phyloP scores from a whole-genome alignment of 2,329 filamentous ascomycete genomes.

The Neophaeococcomyces mojaviensis region DNA sequence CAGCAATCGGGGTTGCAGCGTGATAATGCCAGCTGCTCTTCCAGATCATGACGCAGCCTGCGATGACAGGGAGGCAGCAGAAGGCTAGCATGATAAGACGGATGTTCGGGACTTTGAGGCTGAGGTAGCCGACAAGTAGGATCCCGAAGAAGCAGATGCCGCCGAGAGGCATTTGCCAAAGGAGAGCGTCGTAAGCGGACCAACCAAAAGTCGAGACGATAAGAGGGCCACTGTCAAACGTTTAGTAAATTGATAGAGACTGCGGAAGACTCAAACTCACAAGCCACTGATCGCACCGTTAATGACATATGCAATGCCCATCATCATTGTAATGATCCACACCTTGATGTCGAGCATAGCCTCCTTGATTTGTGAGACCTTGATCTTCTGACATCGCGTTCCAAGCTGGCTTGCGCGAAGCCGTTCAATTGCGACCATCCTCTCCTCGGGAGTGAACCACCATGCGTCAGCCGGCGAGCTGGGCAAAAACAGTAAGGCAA shows the following conservation, averaged over 20 bases:
- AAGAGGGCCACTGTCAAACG: conserved; percentile 45
- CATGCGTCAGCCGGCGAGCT: conserved; percentile 60
- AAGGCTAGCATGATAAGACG: conserved; percentile 57
- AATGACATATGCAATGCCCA: conserved; percentile 61
- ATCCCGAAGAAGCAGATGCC: conserved; percentile 61
- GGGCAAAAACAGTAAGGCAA: conserved; percentile 59
- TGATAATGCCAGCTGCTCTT: conserved; percentile 56
- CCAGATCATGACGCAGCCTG: conserved; percentile 69
- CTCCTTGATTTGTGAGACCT: conserved; percentile 52
- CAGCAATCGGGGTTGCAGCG: conserved; percentile 59
- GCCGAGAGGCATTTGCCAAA: conserved; percentile 69
- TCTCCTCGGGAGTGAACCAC: conserved; percentile 59
- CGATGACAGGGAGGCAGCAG: conserved; percentile 66
- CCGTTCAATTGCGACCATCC: conserved; percentile 57
- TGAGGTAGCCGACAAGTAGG: conserved; percentile 57
- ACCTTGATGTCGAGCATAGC: conserved; percentile 53
- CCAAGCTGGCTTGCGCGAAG: conserved; percentile 57
- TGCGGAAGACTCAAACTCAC: not conserved
- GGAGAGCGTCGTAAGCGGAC: conserved; percentile 55
- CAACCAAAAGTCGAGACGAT: conserved; percentile 67
- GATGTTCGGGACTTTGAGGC: conserved; percentile 53
- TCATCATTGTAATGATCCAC: conserved; percentile 59
- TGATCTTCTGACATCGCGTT: conserved; percentile 54
- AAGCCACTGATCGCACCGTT: conserved; percentile 66
- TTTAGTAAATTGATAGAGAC: not conserved